phyloP scores from a whole-genome alignment of 2,329 filamentous ascomycete genomes.

The Teratosphaeria viscida region DNA sequence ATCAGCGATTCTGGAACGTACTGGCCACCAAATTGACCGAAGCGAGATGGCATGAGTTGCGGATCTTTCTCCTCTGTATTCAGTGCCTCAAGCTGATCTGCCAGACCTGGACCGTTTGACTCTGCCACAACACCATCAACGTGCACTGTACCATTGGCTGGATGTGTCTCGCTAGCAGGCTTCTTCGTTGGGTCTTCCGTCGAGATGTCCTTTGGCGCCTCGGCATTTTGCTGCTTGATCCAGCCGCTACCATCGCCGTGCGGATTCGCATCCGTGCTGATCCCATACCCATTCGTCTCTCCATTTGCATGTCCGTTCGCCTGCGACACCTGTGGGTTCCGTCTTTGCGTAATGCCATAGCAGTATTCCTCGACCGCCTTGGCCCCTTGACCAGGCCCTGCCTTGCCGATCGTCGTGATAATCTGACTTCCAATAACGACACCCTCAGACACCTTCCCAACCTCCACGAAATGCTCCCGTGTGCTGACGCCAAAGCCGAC shows the following conservation, averaged over 20 bases:
- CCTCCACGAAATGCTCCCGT: conserved; percentile 79
- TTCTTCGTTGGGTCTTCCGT: conserved; percentile 25
- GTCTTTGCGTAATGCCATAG: conserved; percentile 49
- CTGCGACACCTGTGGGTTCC: conserved; percentile 12
- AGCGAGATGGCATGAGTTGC: conserved; percentile 61
- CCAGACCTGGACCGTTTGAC: conserved; percentile 54
- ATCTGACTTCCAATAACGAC: conserved; percentile 97
- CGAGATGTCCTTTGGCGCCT: conserved; percentile 24
- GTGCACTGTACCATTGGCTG: conserved; percentile 44
- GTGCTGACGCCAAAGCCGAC: conserved; percentile 97
- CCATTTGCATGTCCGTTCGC: conserved; percentile 8
- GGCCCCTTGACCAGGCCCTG: conserved; percentile 53
- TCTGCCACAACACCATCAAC: conserved; percentile 59
- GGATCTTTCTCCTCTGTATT: conserved; percentile 57
- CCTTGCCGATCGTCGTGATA: conserved; percentile 65
- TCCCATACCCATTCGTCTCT: conserved; percentile 13
- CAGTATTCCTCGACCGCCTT: conserved; percentile 81
- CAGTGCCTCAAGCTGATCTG: conserved; percentile 74
- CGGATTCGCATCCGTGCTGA: conserved; percentile 24
- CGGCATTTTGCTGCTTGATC: conserved; percentile 21
- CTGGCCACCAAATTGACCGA: conserved; percentile 93
- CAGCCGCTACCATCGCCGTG: conserved; percentile 26
- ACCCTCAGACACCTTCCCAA: conserved; percentile 76
- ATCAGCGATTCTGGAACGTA: conserved; percentile 97
- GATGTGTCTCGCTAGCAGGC: conserved; percentile 21